Evolutionary conservation across 1,139 yeast genomes (phyloP).

Genomic region (Yamadazyma triangularis): DNA sequence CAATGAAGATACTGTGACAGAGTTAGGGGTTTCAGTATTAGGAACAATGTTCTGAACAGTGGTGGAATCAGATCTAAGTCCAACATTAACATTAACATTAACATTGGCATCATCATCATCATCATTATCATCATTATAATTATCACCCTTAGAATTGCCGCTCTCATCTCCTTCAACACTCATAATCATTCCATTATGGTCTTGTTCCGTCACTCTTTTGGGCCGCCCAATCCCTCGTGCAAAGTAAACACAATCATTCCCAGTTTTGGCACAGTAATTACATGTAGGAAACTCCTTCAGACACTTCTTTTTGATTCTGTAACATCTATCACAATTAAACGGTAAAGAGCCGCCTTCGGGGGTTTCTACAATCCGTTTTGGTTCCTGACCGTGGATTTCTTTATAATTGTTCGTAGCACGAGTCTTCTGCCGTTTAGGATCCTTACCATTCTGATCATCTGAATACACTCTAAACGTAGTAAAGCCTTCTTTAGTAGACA

Average conservation of each 20-base stretch:
- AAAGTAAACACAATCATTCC: slow-evolving; percentile 34
- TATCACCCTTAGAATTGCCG: neutral
- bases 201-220: neutral
- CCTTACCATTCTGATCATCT: no score
- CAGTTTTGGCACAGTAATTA: slow-evolving; percentile 30
- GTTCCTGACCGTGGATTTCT: no score
- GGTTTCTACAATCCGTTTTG: slow-evolving; percentile 2
- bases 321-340: slow-evolving; percentile 31
- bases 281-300: slow-evolving; percentile 36
- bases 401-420: no score
- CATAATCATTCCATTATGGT: no score
- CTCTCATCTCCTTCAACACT: neutral
- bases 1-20: neutral
- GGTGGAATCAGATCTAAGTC: no score
- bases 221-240: neutral
- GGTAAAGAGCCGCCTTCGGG: no score
- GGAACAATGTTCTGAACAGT: no score
- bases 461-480: no score
- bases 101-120: neutral
- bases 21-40: no score
- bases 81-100: neutral
- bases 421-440: no score
- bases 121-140: neutral
- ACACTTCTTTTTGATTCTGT: slow-evolving; percentile 41
- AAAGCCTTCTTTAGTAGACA: no score